phyloP scores from a whole-genome alignment of 805 yeast species.

The Metschnikowia gelsemii region DNA sequence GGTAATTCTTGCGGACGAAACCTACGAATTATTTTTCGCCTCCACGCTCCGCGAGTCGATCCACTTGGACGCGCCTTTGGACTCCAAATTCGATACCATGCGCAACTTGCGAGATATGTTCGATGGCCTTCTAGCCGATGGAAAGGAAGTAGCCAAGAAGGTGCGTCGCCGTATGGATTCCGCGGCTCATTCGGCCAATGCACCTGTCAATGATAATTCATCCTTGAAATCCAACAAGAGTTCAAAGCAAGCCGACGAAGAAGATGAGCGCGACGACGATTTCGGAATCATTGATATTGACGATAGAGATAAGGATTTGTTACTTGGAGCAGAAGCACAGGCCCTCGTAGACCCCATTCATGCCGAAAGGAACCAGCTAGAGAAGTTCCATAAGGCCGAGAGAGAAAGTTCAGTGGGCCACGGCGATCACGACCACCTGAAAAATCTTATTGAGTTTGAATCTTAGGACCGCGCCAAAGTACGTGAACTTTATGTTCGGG shows the following conservation, averaged over 20 bases:
- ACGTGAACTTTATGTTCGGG: too few species aligned
- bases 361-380: slow-evolving; percentile 16
- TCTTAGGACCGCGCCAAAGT: slow-evolving; percentile 18
- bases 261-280: slow-evolving; percentile 52
- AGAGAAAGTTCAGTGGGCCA: slow-evolving; percentile 12
- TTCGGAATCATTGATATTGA: slow-evolving; percentile 40
- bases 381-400: slow-evolving; percentile 28
- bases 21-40: slow-evolving; percentile 82
- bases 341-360: slow-evolving; percentile 31
- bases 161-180: slow-evolving; percentile 87
- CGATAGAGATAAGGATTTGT: slow-evolving; percentile 46
- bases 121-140: slow-evolving; percentile 89
- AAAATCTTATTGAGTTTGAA: slow-evolving; percentile 47
- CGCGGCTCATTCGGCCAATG: slow-evolving; percentile 41
- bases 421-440: slow-evolving; percentile 13
- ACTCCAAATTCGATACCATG: slow-evolving; percentile 45
- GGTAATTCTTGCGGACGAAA: slow-evolving; percentile 92
- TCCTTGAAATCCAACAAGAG: slow-evolving; percentile 20
- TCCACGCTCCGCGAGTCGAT: slow-evolving; percentile 64
- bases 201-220: slow-evolving; percentile 19
- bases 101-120: slow-evolving; percentile 79
- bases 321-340: slow-evolving; percentile 51
- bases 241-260: slow-evolving; percentile 18
- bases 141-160: slow-evolving; percentile 85
- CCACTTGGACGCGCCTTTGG: slow-evolving; percentile 59